These are phyloP conservation scores for Cyberlindnera maclurae DNA, from an alignment of 805 yeast species.

Conservation along the genomic window DNA sequence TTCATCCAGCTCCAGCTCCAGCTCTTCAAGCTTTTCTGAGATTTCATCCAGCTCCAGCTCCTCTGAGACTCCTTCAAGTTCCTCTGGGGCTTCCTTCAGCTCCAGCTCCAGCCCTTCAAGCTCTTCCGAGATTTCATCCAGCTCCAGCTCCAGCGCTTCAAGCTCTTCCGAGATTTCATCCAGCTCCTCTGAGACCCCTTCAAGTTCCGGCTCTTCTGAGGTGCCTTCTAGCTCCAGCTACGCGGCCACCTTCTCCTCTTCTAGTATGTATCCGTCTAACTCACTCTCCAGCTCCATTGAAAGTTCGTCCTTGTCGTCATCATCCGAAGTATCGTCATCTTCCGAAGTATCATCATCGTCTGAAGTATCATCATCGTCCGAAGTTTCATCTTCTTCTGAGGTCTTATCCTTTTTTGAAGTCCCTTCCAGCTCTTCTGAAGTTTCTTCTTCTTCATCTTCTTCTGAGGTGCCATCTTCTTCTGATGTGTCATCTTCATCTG, in stretches of 20 bases:
- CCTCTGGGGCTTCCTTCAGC: background rate
- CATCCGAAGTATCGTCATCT: background rate
- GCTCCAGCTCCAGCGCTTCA: background rate
- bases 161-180: background rate
- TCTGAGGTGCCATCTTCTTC: background rate
- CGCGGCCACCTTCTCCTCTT: background rate
- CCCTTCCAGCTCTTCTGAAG: background rate
- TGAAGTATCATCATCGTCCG: constrained; percentile 2
- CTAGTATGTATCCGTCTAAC: constrained; percentile 1
- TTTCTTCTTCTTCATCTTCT: constrained; percentile 1
- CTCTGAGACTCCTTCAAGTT: background rate
- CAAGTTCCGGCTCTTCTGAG: background rate
- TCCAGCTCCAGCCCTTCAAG: background rate
- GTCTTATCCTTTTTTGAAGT: too few relatives aligned
- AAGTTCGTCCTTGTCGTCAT: background rate
- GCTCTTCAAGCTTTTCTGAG: constrained; percentile 1
- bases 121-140: background rate
- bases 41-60: background rate
- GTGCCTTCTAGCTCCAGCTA: background rate
- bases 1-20: constrained; percentile 1
- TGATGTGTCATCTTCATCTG: background rate
- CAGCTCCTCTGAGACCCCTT: background rate
- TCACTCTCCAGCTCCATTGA: background rate
- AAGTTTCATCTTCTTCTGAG: background rate
- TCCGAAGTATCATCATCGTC: background rate